These are phyloP conservation scores for Cystofilobasidium ferigula DNA, from an alignment of 768 basidiomycete species.

Conservation along the genomic window DNA sequence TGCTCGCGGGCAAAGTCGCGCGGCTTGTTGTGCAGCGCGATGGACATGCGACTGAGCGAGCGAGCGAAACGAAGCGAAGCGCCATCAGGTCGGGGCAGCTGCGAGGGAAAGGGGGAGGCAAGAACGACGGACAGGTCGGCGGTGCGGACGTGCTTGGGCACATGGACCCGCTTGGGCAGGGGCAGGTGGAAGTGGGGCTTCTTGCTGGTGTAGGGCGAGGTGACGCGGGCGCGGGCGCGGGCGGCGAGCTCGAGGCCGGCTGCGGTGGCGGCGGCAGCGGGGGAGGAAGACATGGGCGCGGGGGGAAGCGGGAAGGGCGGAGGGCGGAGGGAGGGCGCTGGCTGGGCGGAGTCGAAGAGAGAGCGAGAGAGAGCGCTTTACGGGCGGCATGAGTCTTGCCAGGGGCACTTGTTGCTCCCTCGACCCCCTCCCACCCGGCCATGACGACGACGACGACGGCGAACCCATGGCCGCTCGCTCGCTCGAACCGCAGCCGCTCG, in stretches of 20 bases:
- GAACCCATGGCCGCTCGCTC: too few relatives aligned
- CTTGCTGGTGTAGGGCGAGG: neutral
- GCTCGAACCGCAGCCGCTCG: too few relatives aligned
- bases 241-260: neutral
- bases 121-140: neutral
- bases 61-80: neutral
- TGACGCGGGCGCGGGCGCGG: neutral
- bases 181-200: neutral
- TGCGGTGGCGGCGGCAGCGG: too few relatives aligned
- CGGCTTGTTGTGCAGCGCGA: slow-evolving; percentile 1
- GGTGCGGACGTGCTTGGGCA: neutral
- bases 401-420: too few relatives aligned
- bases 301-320: neutral
- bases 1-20: neutral
- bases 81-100: neutral
- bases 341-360: too few relatives aligned
- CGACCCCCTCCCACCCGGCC: too few relatives aligned
- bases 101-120: neutral
- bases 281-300: neutral
- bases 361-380: too few relatives aligned
- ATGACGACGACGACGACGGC: too few relatives aligned
- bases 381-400: too few relatives aligned
- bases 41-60: neutral
- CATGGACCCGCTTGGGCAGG: neutral
- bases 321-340: neutral